Conservation (phyloP, 1,284 basidiomycete genomes). For the Tylopilus orsonianus region DNA sequence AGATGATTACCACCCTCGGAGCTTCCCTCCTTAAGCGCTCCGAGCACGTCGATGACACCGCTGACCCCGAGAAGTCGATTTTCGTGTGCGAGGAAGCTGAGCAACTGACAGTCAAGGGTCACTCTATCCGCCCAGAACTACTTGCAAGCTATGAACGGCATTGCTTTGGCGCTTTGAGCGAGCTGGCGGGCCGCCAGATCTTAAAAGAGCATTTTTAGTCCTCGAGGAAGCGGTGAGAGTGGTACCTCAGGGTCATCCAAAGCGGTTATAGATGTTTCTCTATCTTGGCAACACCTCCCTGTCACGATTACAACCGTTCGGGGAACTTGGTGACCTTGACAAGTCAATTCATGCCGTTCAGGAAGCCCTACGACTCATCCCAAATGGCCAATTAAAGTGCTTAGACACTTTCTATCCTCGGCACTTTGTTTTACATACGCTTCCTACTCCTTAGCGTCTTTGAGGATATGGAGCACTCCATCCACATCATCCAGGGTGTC, state of each 20-base stretch:
- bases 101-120: background rate
- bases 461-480: background rate
- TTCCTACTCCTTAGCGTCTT: background rate
- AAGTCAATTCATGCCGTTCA: background rate
- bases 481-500: background rate
- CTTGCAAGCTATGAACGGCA: background rate
- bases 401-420: background rate
- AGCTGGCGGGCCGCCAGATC: background rate
- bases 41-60: background rate
- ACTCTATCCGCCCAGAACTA: background rate
- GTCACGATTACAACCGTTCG: background rate
- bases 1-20: background rate
- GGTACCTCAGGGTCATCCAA: background rate
- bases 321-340: background rate
- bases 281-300: background rate
- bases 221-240: background rate
- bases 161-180: background rate
- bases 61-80: constrained; percentile 4
- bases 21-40: background rate
- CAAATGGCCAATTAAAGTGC: background rate
- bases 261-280: background rate
- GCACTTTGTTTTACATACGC: background rate
- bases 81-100: background rate
- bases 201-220: background rate
- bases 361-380: background rate